Evolutionary conservation across 345 rosid genomes (phyloP).

Genomic region (Aurinia saxatilis): DNA sequence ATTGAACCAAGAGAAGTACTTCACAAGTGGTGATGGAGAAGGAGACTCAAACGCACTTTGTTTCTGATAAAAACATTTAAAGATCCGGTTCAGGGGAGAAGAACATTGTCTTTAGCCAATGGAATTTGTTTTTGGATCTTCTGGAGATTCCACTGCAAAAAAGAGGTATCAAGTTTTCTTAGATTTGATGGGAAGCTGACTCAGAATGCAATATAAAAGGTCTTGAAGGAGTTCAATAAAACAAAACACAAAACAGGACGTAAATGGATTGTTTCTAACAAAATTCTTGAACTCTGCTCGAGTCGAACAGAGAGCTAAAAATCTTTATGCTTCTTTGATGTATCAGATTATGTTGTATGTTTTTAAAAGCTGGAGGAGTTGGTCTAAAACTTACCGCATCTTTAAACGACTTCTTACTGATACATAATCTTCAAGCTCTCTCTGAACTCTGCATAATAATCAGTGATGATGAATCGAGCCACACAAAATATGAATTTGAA

Average conservation of each 20-base stretch:
- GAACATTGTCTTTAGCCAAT: conserved; percentile 64
- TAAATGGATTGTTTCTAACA: neutral
- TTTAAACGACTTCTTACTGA: conserved; percentile 59
- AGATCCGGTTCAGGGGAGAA: conserved; percentile 38
- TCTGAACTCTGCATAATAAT: too few relatives aligned
- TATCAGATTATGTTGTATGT: conserved; percentile 54
- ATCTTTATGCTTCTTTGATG: neutral
- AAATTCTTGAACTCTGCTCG: neutral
- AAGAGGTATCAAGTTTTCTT: conserved; percentile 40
- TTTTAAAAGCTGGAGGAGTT: conserved; percentile 62
- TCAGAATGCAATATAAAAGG: conserved; percentile 53
- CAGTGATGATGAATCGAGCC: neutral
- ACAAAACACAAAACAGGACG: conserved; percentile 54
- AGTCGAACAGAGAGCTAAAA: neutral
- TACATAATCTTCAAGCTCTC: too few relatives aligned
- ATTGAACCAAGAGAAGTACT: too few relatives aligned
- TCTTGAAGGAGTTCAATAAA: conserved; percentile 53
- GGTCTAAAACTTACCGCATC: conserved; percentile 65
- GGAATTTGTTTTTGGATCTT: conserved; percentile 65
- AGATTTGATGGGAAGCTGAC: conserved; percentile 49
- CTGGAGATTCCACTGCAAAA: conserved; percentile 47
- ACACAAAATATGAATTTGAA: too few relatives aligned
- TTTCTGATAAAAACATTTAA: too few relatives aligned
- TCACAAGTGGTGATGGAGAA: too few relatives aligned
- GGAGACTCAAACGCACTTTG: too few relatives aligned